Evolutionary conservation across 352 stramenopile species (phyloP).

Genomic region (Phytophthora pini): DNA sequence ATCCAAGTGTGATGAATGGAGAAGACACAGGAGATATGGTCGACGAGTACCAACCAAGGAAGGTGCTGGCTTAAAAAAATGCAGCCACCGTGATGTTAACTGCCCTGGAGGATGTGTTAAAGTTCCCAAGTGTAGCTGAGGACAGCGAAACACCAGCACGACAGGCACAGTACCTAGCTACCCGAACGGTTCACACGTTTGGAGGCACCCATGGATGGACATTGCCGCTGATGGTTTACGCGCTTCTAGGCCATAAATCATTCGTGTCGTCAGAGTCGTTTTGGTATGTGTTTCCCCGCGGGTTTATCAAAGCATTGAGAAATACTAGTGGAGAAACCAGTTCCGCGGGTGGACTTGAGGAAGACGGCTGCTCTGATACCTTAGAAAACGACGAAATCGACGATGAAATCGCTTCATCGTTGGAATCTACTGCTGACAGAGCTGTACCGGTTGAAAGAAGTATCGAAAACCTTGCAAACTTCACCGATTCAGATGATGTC

Average conservation of each 20-base stretch:
- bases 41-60: constrained; percentile 19
- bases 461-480: background rate
- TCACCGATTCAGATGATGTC: background rate
- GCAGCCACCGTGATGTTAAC: background rate
- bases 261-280: background rate
- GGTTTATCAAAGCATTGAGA: background rate
- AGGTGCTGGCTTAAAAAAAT: constrained; percentile 6
- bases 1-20: constrained; percentile 4
- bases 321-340: too few species aligned
- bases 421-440: too few species aligned
- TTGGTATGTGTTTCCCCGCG: background rate
- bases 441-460: background rate
- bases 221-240: constrained; percentile 4
- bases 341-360: too few species aligned
- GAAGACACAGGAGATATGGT: constrained; percentile 11
- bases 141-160: background rate
- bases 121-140: constrained; percentile 4
- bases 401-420: too few species aligned
- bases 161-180: constrained; percentile 1
- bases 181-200: constrained; percentile 13
- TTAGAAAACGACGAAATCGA: too few species aligned
- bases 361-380: too few species aligned
- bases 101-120: background rate
- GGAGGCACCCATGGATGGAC: constrained; percentile 5
- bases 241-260: constrained; percentile 1